Conservation (phyloP, 2,329 filamentous ascomycete species). For the Pleomassaria siparia region DNA sequence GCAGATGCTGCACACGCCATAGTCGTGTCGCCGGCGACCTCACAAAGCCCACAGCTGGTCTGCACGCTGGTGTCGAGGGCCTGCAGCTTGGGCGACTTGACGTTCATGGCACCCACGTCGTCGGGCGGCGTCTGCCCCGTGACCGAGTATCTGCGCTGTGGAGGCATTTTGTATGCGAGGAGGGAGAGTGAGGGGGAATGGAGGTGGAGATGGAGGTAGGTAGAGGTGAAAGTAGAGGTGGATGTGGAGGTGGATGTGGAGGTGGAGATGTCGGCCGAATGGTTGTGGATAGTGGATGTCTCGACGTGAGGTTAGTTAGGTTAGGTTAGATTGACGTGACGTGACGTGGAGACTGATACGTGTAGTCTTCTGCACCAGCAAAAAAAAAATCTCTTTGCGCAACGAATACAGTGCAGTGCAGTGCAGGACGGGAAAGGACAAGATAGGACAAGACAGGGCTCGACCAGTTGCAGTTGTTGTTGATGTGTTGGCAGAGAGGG, state of each 20-base stretch:
- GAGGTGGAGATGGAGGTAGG: constrained; percentile 3
- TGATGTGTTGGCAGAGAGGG: constrained; percentile 20
- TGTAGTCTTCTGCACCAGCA: too few species aligned
- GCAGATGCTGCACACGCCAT: constrained; percentile 8
- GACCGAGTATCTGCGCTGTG: constrained; percentile 41
- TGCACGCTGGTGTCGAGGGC: constrained; percentile 39
- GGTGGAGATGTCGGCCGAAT: too few species aligned
- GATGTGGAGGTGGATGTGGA: constrained; percentile 13
- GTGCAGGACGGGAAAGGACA: too few species aligned
- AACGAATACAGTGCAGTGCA: too few species aligned
- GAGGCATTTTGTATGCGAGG: constrained; percentile 18
- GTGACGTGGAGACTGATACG: too few species aligned
- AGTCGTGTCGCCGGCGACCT: constrained; percentile 3
- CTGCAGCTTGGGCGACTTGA: constrained; percentile 41
- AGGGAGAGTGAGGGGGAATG: not conserved
- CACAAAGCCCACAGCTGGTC: constrained; percentile 35
- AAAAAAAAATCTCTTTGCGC: too few species aligned
- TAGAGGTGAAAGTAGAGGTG: constrained; percentile 5
- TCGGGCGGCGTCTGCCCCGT: constrained; percentile 41
- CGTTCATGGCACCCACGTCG: constrained; percentile 34
- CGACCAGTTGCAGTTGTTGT: not conserved
- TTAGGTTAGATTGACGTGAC: too few species aligned
- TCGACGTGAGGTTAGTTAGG: too few species aligned
- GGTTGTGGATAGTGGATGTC: too few species aligned
- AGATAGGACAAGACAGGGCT: too few species aligned